A percentile compares a stretch with the other conserved stretches of the same genome.
phyloP scores from a whole-genome alignment of 2,329 filamentous ascomycete species.

The Alternaria gaisen region DNA sequence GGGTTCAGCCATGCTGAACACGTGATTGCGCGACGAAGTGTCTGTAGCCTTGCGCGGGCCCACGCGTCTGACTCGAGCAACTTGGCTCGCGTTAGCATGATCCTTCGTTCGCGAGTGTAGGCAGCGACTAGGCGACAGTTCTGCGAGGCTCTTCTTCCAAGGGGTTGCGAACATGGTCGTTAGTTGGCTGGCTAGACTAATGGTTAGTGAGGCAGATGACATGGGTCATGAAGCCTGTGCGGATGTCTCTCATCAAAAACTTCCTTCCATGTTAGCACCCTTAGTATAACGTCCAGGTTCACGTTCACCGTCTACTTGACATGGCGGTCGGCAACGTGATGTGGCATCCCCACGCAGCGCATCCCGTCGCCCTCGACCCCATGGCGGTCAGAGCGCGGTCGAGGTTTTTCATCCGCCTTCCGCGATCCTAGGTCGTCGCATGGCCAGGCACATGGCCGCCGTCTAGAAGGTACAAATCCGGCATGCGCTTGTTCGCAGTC shows the following conservation, averaged over 20 bases:
- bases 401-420: conserved; percentile 18
- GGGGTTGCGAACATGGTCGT: conserved; percentile 7
- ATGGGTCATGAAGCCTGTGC: conserved; percentile 3
- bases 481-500: conserved; percentile 16
- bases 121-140: conserved; percentile 5
- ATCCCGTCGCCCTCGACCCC: conserved; percentile 15
- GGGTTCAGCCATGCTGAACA: conserved; percentile 1
- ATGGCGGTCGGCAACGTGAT: conserved; percentile 21
- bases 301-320: conserved; percentile 12
- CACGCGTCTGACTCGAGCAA: conserved; percentile 8
- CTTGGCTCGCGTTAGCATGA: conserved; percentile 6
- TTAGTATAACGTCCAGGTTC: conserved; percentile 1
- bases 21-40: conserved; percentile 11
- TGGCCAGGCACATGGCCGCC: conserved; percentile 11
- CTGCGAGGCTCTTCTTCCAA: not conserved
- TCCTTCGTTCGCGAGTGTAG: conserved; percentile 1
- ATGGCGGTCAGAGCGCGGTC: conserved; percentile 21
- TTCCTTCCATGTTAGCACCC: not conserved
- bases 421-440: conserved; percentile 14
- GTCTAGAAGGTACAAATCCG: not conserved
- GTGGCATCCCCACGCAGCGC: conserved; percentile 20
- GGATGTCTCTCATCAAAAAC: conserved; percentile 4
- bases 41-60: conserved; percentile 11
- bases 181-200: conserved; percentile 7
- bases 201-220: conserved; percentile 12